Conservation (phyloP, 805 yeast genomes). For the Ogataea populi-albae region DNA sequence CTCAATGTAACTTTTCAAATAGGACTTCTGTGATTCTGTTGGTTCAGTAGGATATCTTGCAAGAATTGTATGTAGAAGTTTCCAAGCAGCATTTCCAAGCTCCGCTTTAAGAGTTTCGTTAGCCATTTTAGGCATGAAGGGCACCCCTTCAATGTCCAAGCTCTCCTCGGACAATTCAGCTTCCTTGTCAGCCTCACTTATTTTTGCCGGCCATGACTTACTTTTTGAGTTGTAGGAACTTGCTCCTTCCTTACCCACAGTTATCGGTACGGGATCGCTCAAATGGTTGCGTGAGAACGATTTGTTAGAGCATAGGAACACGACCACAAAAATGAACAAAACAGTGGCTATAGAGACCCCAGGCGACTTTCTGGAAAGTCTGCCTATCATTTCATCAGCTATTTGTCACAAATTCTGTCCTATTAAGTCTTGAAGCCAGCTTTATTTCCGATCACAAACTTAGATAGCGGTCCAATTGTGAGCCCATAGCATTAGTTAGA, state of each 20-base stretch:
- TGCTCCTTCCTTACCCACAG: constrained; percentile 1
- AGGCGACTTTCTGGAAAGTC: constrained; percentile 14
- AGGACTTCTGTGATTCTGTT: constrained; percentile 53
- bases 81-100: constrained; percentile 91
- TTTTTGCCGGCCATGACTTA: background rate
- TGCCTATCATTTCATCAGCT: constrained; percentile 11
- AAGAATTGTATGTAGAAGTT: constrained; percentile 81
- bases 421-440: too few relatives aligned
- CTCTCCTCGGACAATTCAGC: background rate
- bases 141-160: constrained; percentile 14
- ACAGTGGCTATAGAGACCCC: constrained; percentile 19
- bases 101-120: constrained; percentile 68
- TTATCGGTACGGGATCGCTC: constrained; percentile 22
- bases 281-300: constrained; percentile 18
- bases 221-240: background rate
- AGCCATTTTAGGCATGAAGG: constrained; percentile 92
- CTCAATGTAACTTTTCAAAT: constrained; percentile 60
- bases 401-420: too few relatives aligned
- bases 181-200: background rate
- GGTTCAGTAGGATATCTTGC: constrained; percentile 93
- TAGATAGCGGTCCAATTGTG: too few relatives aligned
- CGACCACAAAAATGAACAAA: constrained; percentile 16
- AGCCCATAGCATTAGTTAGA: too few relatives aligned
- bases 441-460: too few relatives aligned
- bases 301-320: constrained; percentile 19